These are phyloP conservation scores for Lippia alba DNA, from an alignment of 305 asterid species.

Conservation along the genomic window DNA sequence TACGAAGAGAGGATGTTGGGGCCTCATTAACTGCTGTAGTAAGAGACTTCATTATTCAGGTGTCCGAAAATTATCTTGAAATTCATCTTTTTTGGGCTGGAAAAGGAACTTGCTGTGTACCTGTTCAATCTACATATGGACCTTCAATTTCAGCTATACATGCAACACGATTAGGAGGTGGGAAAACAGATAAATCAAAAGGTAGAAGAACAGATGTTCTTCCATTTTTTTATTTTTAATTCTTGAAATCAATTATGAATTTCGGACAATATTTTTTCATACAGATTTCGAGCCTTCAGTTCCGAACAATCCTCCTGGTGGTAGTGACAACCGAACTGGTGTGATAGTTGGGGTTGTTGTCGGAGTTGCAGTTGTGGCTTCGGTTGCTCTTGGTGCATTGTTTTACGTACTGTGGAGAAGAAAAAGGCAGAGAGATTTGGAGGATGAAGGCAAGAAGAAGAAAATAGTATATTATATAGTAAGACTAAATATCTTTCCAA, in stretches of 20 bases:
- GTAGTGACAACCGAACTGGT: conserved; percentile 54
- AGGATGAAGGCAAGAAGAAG: conserved; percentile 64
- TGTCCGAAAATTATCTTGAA: conserved; percentile 65
- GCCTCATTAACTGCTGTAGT: conserved; percentile 48
- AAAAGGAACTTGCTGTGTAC: conserved; percentile 79
- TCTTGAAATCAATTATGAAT: not conserved
- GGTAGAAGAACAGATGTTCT: conserved; percentile 7
- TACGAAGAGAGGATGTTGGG: conserved; percentile 55
- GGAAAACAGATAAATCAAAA: too few relatives aligned
- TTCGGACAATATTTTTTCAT: conserved; percentile 14
- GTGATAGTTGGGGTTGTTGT: conserved; percentile 67
- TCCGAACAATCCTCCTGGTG: conserved; percentile 57
- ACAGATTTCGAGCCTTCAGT: conserved; percentile 72
- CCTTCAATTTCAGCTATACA: conserved; percentile 74
- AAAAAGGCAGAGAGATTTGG: conserved; percentile 46
- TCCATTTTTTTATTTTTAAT: not conserved
- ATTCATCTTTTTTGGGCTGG: conserved; percentile 87
- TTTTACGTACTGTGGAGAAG: conserved; percentile 50
- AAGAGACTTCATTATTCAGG: conserved; percentile 45
- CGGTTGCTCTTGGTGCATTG: conserved; percentile 47
- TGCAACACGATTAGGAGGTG: conserved; percentile 38
- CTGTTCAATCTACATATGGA: conserved; percentile 59
- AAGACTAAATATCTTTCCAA: not conserved
- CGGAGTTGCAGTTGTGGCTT: conserved; percentile 46
- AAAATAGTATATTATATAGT: not conserved